These are phyloP conservation scores for Farysia itapuensis DNA, from an alignment of 1,284 basidiomycete species.

Conservation along the genomic window DNA sequence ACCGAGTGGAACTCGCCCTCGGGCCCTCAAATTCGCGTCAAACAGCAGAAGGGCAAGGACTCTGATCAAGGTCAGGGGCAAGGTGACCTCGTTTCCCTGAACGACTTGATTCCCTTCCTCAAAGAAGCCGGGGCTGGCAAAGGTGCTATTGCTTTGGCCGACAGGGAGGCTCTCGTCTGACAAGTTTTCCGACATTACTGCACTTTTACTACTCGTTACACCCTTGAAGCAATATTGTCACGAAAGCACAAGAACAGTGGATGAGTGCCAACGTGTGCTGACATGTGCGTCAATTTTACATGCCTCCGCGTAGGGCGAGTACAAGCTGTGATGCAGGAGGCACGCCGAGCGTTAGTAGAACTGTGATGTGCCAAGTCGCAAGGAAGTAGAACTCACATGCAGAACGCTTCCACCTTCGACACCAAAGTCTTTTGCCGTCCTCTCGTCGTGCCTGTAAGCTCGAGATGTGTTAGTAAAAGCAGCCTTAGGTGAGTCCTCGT, in stretches of 20 bases:
- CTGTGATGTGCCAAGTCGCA: too few relatives aligned
- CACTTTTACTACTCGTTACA: too few relatives aligned
- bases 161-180: slow-evolving; percentile 20
- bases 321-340: slow-evolving; percentile 36
- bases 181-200: too few relatives aligned
- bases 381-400: slow-evolving; percentile 57
- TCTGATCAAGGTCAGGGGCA: slow-evolving; percentile 66
- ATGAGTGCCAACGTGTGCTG: too few relatives aligned
- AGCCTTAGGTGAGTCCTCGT: not conserved
- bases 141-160: slow-evolving; percentile 5
- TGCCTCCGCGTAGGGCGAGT: slow-evolving; percentile 47
- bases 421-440: slow-evolving; percentile 58
- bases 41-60: slow-evolving; percentile 81
- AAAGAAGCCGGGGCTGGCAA: slow-evolving; percentile 43
- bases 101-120: slow-evolving; percentile 72
- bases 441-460: slow-evolving; percentile 57
- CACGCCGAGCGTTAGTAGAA: too few relatives aligned
- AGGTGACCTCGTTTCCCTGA: slow-evolving; percentile 64
- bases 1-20: slow-evolving; percentile 73
- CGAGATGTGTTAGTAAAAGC: not conserved
- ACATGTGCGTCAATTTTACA: too few relatives aligned
- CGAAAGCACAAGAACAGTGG: too few relatives aligned
- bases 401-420: slow-evolving; percentile 58
- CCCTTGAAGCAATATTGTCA: too few relatives aligned
- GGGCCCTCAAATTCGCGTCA: slow-evolving; percentile 71